Evolutionary conservation across 345 rosid genomes (phyloP).

Genomic region (Barbarea vulgaris): DNA sequence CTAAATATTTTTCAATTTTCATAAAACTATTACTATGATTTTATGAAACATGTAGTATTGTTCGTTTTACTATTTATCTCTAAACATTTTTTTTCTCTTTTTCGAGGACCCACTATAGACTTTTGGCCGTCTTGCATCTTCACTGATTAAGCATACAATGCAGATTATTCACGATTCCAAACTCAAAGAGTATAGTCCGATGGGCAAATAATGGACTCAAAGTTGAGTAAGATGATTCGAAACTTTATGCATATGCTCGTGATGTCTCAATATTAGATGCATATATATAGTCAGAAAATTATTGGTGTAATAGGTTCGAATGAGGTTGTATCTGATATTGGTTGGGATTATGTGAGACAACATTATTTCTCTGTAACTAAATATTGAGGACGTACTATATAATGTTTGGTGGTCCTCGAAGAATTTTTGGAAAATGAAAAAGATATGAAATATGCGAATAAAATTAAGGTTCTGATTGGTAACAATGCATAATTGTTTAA

Average conservation of each 20-base stretch:
- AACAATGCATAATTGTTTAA: too few species aligned
- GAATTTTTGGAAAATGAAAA: not conserved
- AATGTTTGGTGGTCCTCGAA: slow-evolving; percentile 21
- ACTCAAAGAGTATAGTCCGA: not conserved
- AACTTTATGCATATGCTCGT: slow-evolving; percentile 21
- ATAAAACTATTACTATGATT: too few species aligned
- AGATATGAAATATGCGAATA: too few species aligned
- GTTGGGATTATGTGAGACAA: slow-evolving; percentile 21
- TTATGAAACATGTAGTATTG: not conserved
- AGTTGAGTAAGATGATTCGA: not conserved
- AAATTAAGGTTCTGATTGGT: too few species aligned
- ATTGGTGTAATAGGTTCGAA: not conserved
- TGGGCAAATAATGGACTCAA: slow-evolving; percentile 23
- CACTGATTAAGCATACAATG: slow-evolving; percentile 1
- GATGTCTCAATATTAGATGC: not conserved
- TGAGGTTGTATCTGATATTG: slow-evolving; percentile 10
- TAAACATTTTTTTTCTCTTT: not conserved
- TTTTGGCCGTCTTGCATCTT: slow-evolving; percentile 13
- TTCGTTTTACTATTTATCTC: not conserved
- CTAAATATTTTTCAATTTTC: too few species aligned
- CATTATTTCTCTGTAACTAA: not conserved
- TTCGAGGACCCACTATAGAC: not conserved
- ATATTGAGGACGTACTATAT: slow-evolving; percentile 12
- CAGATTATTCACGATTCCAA: slow-evolving; percentile 7
- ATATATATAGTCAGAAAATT: not conserved